Percentiles rank a stretch among this genome's conserved stretches.
Evolutionary conservation across 495 filamentous ascomycete genomes (phyloP).

Genomic region (Aspergillus kassunensis): DNA sequence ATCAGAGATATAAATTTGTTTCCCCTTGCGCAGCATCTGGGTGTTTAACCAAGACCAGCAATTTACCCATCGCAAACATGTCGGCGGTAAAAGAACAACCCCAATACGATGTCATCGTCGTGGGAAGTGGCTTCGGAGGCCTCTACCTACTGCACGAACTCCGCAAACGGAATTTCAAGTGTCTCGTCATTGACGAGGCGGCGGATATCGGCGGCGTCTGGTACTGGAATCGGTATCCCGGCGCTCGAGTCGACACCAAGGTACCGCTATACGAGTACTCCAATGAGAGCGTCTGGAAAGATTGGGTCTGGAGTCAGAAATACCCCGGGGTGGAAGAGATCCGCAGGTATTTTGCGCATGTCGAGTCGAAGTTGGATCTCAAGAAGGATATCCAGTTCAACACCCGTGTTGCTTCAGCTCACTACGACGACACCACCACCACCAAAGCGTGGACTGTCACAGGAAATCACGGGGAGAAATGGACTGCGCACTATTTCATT

Average conservation of each 20-base stretch:
- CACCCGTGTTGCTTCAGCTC: constrained; percentile 9
- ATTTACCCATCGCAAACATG: no score
- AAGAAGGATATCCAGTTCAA: constrained; percentile 51
- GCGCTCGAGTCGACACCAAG: constrained; percentile 46
- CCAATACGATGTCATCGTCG: constrained; percentile 19
- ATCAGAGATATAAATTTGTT: no score
- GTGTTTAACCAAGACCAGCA: no score
- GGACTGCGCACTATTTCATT: not conserved
- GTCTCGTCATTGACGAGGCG: constrained; percentile 43
- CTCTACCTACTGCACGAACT: constrained; percentile 34
- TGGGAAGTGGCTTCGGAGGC: constrained; percentile 28
- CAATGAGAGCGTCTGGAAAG: constrained; percentile 45
- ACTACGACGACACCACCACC: not conserved
- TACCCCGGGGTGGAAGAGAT: constrained; percentile 51
- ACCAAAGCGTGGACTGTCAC: not conserved
- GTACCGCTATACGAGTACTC: constrained; percentile 51
- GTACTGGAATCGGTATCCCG: constrained; percentile 53
- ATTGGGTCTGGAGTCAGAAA: constrained; percentile 47
- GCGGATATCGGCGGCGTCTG: constrained; percentile 47
- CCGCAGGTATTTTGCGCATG: constrained; percentile 51
- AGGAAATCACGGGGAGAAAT: not conserved
- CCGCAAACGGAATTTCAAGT: constrained; percentile 30
- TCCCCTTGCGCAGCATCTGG: no score
- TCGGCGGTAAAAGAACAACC: no score
- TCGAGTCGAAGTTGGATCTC: constrained; percentile 48